Evolutionary conservation across 768 basidiomycete species (phyloP), one percentile per base, ranked within the genome.

Genomic region (Phanerochaete carnosa): DNA sequence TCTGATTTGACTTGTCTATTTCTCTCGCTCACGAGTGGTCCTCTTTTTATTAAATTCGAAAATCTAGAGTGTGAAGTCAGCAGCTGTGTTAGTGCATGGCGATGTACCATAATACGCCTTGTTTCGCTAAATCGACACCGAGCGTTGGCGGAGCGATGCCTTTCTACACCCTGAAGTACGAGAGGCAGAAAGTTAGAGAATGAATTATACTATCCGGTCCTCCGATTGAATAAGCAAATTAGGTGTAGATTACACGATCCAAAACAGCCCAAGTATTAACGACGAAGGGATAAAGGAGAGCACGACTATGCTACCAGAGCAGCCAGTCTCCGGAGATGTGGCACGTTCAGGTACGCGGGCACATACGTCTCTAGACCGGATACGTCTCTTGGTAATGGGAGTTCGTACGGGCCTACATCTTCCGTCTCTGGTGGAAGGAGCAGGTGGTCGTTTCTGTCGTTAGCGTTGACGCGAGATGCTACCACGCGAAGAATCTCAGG

Each of bases 401-500:
- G 79, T 72, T 98, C 95, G 71, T 94, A 98, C 54, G 94, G 90
- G 28, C 94, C 94, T 23, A 97, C 96, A 76, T 98, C 97, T 70
- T 98, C 97, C 45, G 91, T 93, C 74, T 98, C 97, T 29, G 96
- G 95, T 30, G 94, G 87, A 55, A 99, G 87, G 60, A 99, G 85
- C 22, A 99, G 82, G 72, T 98, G 96, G 73, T 99, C 97, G 71
- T 94, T 95, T 68, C 94, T 89, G 77, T 98, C 97, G 73, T 96
- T 94, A 51, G 95, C 91, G 70, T 94, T 89, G 57, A 99, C 95
- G 52, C 97, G 85, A 33, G 95, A 92, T 45, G 96, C 95, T 55
- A 99, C 97, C 23, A 98, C 94, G 55, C 94, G 90, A 39, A 99
- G 80, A 63, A 99, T 98, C 77, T 98, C 96, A 25, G 94, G 92